Percentiles rank a stretch among this genome's conserved stretches.
Evolutionary conservation across 805 yeast species (phyloP).

Genomic region (Saccharomyces eubayanus): DNA sequence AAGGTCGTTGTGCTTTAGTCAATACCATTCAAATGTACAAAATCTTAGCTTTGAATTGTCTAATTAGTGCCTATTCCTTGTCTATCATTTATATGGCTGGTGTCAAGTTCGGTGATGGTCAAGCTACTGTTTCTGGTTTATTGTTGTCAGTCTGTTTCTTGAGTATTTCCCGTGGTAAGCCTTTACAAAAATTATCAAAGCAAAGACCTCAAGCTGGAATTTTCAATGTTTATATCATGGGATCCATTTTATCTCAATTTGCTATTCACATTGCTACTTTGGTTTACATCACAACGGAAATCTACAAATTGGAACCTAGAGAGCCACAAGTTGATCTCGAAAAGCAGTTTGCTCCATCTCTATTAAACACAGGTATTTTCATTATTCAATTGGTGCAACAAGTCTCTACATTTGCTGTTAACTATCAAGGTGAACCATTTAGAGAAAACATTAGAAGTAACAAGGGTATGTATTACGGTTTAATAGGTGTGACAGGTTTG

Average conservation of each 20-base stretch:
- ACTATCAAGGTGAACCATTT: slow-evolving; percentile 95
- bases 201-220: slow-evolving; percentile 97
- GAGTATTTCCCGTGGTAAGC: slow-evolving; percentile 89
- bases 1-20: slow-evolving; percentile 95
- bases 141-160: slow-evolving; percentile 88
- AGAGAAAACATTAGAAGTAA: slow-evolving; percentile 84
- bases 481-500: slow-evolving; percentile 80
- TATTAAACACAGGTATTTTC: slow-evolving; percentile 93
- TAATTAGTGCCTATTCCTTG: slow-evolving; percentile 91
- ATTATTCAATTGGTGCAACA: slow-evolving; percentile 91
- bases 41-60: slow-evolving; percentile 90
- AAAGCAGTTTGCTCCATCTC: slow-evolving; percentile 77
- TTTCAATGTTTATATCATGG: slow-evolving; percentile 92
- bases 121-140: slow-evolving; percentile 93
- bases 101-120: slow-evolving; percentile 96
- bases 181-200: slow-evolving; percentile 78
- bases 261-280: slow-evolving; percentile 82
- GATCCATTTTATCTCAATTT: slow-evolving; percentile 93
- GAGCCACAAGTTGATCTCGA: slow-evolving; percentile 85
- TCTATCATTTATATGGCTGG: slow-evolving; percentile 94
- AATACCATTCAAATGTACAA: slow-evolving; percentile 98
- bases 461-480: slow-evolving; percentile 94
- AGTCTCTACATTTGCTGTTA: slow-evolving; percentile 94
- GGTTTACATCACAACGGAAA: slow-evolving; percentile 74
- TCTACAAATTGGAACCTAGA: slow-evolving; percentile 85